A percentile compares a stretch with the other conserved stretches of the same genome.
phyloP scores from a whole-genome alignment of 257 asterid genomes.

The Nicotiana sylvestris region DNA sequence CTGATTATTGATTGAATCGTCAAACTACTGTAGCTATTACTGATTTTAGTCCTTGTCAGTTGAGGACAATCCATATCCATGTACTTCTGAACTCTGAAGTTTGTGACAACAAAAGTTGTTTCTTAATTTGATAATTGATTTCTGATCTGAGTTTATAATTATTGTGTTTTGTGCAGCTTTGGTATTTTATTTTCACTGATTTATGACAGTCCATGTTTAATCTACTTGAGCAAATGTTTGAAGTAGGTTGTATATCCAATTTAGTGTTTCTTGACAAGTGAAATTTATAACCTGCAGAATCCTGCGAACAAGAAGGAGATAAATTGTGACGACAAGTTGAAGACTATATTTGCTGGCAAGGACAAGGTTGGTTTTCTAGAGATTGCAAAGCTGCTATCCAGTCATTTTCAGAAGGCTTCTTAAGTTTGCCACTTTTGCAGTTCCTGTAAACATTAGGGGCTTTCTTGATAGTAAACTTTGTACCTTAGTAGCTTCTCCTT shows the following conservation, averaged over 20 bases:
- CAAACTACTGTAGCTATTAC: background rate
- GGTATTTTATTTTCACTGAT: no score
- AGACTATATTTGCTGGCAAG: conserved; percentile 50
- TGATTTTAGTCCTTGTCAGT: background rate
- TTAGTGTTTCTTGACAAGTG: background rate
- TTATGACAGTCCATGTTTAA: background rate
- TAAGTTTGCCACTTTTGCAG: conserved; percentile 8
- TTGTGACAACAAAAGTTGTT: background rate
- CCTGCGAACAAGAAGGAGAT: conserved; percentile 61
- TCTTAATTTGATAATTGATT: background rate
- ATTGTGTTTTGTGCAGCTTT: background rate
- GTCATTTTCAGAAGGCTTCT: conserved; percentile 44
- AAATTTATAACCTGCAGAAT: conserved; percentile 33
- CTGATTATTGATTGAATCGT: no score
- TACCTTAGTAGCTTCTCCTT: background rate
- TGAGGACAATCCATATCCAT: background rate
- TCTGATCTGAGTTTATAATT: background rate
- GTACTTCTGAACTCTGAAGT: background rate
- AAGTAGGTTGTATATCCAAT: background rate
- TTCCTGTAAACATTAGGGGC: background rate
- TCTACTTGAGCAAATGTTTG: background rate
- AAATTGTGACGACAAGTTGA: conserved; percentile 51
- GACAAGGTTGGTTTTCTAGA: conserved; percentile 53
- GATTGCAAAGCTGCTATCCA: conserved; percentile 42
- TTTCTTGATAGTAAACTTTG: background rate